Evolutionary conservation across 2,329 filamentous ascomycete genomes (phyloP), one percentile per base, ranked within the genome.

Genomic region (Beauveria medogensis): DNA sequence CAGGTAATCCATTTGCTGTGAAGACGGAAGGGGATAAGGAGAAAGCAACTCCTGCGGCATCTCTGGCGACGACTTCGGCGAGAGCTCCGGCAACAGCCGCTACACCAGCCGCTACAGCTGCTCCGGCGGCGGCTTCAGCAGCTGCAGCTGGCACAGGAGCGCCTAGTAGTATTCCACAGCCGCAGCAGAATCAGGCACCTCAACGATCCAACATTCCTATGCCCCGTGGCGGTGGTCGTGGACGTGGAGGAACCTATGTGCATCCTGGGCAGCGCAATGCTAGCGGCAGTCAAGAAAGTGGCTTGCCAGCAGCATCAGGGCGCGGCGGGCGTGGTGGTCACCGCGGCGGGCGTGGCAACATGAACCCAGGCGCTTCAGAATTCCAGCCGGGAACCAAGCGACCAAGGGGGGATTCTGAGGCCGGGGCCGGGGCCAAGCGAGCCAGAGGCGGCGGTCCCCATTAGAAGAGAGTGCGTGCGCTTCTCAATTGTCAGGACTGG

Each of bases 361-460:
- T 85, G 66, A 85, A 82, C 64, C 77, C 79, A 1, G 73, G 72
- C 14, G 82, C 80, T 10, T 74, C 78, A 54, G 84, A 86, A 61
- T 81, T 84, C 65, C 82, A 84, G 47, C 79, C 80, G 9, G 82
- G 82, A 4, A 81, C 77, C 65, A 85, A 86, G 72, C 76, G 83
- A 30, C 77, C 81, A 16, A 75, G 83, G 58, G 82, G 84, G 54
- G 83, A 86, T 59, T 74, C 73, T 0, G 76, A 78, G 55, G 70
- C 64, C 24, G 75, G 73, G 3, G 75, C 70, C 20, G 76, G 76
- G 22, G 75, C 74, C 3, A 78, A 78, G 69, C 69, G 77, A 62
- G 73, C 75, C 4, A 69, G 76, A 41, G 76, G 76, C 62, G 73
- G 57, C 20, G 57, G 57, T 10, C 28, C 72, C 24, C 74, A 75